Evolutionary conservation across 768 basidiomycete species (phyloP).

Genomic region (Erythrobasidium yunnanense): DNA sequence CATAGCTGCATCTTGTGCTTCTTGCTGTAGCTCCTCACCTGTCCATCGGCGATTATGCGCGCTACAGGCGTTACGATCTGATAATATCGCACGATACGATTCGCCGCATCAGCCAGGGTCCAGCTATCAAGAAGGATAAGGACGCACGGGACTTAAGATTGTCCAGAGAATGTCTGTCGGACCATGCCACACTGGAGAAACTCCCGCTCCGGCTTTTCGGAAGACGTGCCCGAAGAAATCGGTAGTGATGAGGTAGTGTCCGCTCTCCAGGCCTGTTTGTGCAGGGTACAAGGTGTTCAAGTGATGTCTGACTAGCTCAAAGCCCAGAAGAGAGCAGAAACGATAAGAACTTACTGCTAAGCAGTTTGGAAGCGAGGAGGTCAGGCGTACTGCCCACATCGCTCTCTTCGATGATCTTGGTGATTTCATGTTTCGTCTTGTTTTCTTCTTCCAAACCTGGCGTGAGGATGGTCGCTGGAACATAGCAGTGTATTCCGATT

Average conservation of each 20-base stretch:
- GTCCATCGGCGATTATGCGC: background rate
- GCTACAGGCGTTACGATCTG: background rate
- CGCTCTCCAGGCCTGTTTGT: conserved; percentile 54
- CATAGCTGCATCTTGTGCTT: background rate
- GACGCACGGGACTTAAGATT: background rate
- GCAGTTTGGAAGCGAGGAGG: conserved; percentile 52
- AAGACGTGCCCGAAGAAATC: conserved; percentile 61
- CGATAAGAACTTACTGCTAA: conserved; percentile 48
- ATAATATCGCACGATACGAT: no score
- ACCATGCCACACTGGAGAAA: conserved; percentile 47
- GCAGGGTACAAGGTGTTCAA: background rate
- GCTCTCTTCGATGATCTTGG: conserved; percentile 61
- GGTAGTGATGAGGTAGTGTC: conserved; percentile 62
- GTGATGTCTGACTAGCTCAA: background rate
- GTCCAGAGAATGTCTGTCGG: background rate
- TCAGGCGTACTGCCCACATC: conserved; percentile 59
- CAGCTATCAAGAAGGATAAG: background rate
- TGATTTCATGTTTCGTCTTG: conserved; percentile 62
- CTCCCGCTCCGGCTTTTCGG: conserved; percentile 56
- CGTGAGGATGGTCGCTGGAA: conserved; percentile 68
- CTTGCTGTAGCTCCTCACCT: background rate
- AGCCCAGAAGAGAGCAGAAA: background rate
- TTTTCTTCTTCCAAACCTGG: conserved; percentile 69
- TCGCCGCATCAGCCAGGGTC: no score
- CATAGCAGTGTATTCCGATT: conserved; percentile 67